phyloP scores from a whole-genome alignment of 176 grass and related monocot genomes.

The Aegilops longissima region DNA sequence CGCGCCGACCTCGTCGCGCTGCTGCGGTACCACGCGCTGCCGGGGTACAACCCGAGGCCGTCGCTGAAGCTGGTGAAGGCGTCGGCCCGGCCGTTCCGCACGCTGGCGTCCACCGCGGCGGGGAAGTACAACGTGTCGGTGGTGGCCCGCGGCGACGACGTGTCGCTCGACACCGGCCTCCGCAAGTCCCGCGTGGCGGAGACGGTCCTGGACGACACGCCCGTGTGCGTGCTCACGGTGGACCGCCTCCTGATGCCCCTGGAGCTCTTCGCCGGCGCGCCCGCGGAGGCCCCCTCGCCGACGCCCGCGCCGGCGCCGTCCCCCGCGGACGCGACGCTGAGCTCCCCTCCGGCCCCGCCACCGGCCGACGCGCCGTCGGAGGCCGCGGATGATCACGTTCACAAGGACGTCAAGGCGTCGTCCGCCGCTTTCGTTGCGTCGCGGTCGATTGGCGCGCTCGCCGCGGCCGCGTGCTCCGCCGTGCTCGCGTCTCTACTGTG shows the following conservation, averaged over 20 bases:
- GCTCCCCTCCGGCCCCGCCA: conserved; percentile 25
- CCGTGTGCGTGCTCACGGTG: conserved; percentile 64
- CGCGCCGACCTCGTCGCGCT: conserved; percentile 63
- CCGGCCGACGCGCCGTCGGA: conserved; percentile 42
- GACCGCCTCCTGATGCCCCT: conserved; percentile 66
- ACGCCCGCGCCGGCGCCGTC: conserved; percentile 23
- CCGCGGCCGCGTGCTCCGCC: conserved; percentile 24
- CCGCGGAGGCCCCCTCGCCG: conserved; percentile 30
- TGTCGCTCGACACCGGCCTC: conserved; percentile 66
- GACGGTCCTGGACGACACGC: conserved; percentile 75
- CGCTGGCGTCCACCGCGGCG: conserved; percentile 48
- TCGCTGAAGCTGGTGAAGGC: conserved; percentile 77
- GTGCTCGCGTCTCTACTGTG: conserved; percentile 30
- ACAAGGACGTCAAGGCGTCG: conserved; percentile 35
- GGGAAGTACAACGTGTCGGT: conserved; percentile 57
- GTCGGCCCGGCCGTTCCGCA: conserved; percentile 38
- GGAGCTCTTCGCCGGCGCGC: conserved; percentile 64
- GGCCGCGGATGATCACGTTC: conserved; percentile 42
- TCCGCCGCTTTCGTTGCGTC: neutral
- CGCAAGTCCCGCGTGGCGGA: conserved; percentile 68
- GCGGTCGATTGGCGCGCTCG: conserved; percentile 15
- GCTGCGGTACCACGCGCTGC: conserved; percentile 77
- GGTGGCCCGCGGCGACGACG: conserved; percentile 60
- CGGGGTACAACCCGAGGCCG: conserved; percentile 66
- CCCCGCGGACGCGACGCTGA: neutral